Evolutionary conservation across 805 yeast genomes (phyloP), one percentile per base, ranked within the genome.

Genomic region (Kuraishia cidri): DNA sequence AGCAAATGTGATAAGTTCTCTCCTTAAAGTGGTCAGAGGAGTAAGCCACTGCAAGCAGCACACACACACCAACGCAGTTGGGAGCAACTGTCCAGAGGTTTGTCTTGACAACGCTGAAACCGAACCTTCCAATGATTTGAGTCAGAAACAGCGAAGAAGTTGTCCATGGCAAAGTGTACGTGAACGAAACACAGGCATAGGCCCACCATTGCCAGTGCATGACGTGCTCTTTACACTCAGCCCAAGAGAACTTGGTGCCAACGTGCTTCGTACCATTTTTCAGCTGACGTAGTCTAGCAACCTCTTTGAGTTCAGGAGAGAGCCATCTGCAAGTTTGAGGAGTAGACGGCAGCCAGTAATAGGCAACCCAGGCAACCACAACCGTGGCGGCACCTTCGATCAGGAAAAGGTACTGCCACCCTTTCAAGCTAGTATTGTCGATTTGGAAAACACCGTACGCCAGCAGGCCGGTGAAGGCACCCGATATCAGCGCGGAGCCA

Each of bases 401-500:
- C 13, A 54, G 38, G 41, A 54, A 56, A 6, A 54, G 32, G 15
- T 48, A 39, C 39, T 47, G 48, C 60, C 59, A 54, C 5, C 59
- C 35, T 56, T 34, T 21, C 6, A 42, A 29, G 5, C 15, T 6
- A 16, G 21, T 27, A 14, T 19, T 13, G 4, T 31, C 17, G 24
- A 44, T 42, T 15, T 38, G 37, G 24, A 40, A 37, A 7, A 44
- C 37, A 13, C 45, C 48, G 23, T 40, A 42, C 1, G 40, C 44
- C 3, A 44, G 22, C 5, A 44, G 35, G 16, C 48, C 48, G 10
- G 45, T 42, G 30, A 44, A 42, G 5, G 48, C 44, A 20, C 37
- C 41, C 17, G 46, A 37, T 17, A 39, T 29, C 4, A 42, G 26
- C 4, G 44, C 42, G 7, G 44, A 38, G 9, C 41, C 43, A 33